Evolutionary conservation across 345 rosid species (phyloP).

Genomic region (Syzygium jambos): DNA sequence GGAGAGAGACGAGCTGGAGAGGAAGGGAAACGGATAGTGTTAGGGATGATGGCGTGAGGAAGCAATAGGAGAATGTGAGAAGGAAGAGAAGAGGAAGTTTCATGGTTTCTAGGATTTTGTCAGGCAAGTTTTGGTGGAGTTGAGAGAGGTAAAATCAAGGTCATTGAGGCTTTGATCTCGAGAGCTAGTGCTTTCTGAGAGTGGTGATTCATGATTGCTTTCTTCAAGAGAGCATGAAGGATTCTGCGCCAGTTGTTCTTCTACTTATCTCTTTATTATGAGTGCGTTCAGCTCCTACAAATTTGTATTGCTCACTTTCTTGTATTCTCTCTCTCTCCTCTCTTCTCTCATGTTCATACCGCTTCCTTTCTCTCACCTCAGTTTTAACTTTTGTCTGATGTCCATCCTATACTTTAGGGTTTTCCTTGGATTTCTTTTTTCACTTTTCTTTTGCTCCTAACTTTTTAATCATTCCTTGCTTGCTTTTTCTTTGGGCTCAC

Average conservation of each 20-base stretch:
- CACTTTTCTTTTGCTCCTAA: constrained; percentile 21
- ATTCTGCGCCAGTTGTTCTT: constrained; percentile 20
- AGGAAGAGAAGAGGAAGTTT: constrained; percentile 23
- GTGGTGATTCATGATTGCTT: constrained; percentile 47
- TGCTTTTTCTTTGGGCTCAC: constrained; percentile 27
- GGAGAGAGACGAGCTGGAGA: constrained; percentile 56
- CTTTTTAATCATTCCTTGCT: constrained; percentile 54
- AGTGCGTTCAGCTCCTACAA: neutral
- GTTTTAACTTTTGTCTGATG: constrained; percentile 13
- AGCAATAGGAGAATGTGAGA: constrained; percentile 14
- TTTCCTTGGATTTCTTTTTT: constrained; percentile 27
- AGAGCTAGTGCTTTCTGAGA: constrained; percentile 25
- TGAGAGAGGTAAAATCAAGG: neutral
- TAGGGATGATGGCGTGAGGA: neutral
- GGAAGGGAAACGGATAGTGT: constrained; percentile 24
- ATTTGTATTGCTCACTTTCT: neutral
- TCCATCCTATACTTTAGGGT: constrained; percentile 1
- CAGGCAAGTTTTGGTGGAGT: neutral
- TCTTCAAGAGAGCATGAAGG: constrained; percentile 10
- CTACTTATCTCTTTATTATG: neutral
- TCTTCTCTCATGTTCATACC: neutral
- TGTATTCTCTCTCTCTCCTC: neutral
- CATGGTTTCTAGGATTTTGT: constrained; percentile 15
- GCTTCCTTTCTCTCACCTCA: neutral
- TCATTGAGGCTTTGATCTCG: neutral